Percentiles rank a stretch among this genome's conserved stretches.
phyloP scores from a whole-genome alignment of 2,329 filamentous ascomycete species.

The Cladosporium cucumerinum region DNA sequence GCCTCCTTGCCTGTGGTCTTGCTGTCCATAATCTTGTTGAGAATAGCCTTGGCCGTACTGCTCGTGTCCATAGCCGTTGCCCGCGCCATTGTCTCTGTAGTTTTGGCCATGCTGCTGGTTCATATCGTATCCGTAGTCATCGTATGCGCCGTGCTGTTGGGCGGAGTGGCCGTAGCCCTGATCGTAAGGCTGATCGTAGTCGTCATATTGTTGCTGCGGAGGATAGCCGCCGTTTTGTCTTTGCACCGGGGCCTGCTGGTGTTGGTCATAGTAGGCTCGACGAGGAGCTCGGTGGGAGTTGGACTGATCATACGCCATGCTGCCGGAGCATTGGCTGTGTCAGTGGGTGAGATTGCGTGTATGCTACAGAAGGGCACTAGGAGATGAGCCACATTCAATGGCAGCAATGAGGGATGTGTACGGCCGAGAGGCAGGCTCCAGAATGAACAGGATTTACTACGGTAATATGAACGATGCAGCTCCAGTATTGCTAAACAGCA shows the following conservation, averaged over 20 bases:
- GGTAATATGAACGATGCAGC: not conserved
- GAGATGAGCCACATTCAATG: not conserved
- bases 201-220: constrained; percentile 20
- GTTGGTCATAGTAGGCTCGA: constrained; percentile 20
- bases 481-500: not conserved
- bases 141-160: constrained; percentile 8
- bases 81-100: not conserved
- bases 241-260: constrained; percentile 14
- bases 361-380: not conserved
- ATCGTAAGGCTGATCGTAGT: constrained; percentile 20
- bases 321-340: constrained; percentile 1
- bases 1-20: constrained; percentile 14
- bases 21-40: constrained; percentile 7
- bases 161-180: constrained; percentile 18
- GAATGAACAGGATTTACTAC: not conserved
- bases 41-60: constrained; percentile 16
- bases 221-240: constrained; percentile 20
- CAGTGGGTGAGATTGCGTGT: not conserved
- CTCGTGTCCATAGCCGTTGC: constrained; percentile 9
- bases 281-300: constrained; percentile 24
- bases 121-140: not conserved
- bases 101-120: constrained; percentile 10
- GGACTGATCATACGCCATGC: constrained; percentile 28
- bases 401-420: not conserved
- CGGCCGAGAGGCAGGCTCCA: not conserved